These are phyloP conservation scores for Scedosporium aurantiacum DNA, from an alignment of 2,329 filamentous ascomycete species.

Conservation along the genomic window DNA sequence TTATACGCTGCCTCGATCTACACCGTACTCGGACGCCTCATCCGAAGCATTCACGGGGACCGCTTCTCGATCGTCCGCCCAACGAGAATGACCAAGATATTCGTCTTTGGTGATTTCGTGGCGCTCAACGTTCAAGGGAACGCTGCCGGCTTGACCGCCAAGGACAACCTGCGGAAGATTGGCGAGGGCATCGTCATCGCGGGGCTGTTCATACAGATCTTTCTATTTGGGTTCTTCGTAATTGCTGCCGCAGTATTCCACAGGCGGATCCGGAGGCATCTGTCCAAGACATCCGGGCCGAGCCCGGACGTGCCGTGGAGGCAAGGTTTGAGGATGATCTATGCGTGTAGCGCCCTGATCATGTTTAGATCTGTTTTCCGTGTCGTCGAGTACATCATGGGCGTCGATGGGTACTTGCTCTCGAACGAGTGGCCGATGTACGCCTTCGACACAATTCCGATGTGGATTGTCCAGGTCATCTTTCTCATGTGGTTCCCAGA, in stretches of 20 bases:
- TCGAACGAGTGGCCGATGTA: constrained; percentile 24
- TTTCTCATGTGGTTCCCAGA: not conserved
- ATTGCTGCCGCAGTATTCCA: constrained; percentile 33
- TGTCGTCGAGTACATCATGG: constrained; percentile 29
- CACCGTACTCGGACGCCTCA: constrained; percentile 32
- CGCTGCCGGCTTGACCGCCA: constrained; percentile 25
- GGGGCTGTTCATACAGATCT: constrained; percentile 42
- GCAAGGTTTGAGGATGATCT: constrained; percentile 18
- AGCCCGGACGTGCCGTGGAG: constrained; percentile 16
- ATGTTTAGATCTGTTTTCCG: constrained; percentile 30
- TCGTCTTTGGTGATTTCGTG: constrained; percentile 42
- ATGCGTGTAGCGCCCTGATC: constrained; percentile 22
- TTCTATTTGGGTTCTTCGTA: constrained; percentile 42
- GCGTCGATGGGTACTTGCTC: constrained; percentile 22
- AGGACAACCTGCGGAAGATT: constrained; percentile 8
- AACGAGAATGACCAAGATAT: constrained; percentile 39
- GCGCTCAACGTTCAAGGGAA: constrained; percentile 39
- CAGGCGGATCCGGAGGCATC: constrained; percentile 10
- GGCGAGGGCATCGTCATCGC: constrained; percentile 37
- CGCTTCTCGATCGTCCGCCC: constrained; percentile 20
- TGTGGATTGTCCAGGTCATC: constrained; percentile 13
- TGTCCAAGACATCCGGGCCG: not conserved
- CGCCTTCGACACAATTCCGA: constrained; percentile 25
- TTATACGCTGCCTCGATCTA: constrained; percentile 35
- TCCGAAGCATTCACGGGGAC: constrained; percentile 25